Evolutionary conservation across 2,329 filamentous ascomycete species (phyloP), one percentile per base, ranked within the genome.

Genomic region (Periconia sp.): DNA sequence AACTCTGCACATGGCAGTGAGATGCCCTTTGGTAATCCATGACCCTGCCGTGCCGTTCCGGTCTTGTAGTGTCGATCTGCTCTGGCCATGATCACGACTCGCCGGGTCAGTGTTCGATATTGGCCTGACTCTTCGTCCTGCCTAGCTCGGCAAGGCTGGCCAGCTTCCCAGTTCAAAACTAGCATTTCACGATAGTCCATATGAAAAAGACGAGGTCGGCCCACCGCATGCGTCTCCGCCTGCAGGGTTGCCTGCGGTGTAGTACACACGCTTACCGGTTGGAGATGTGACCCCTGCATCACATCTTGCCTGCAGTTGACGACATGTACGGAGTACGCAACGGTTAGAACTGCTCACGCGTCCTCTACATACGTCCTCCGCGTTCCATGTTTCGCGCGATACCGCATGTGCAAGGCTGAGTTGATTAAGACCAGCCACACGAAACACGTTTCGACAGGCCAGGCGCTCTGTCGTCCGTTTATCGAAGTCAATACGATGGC

Each of bases 211-310:
- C 36, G 32, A 35, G 25, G 30, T 32, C 13, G 6, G 11, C 11
- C 28, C 17, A 32, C 30, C 11, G 30, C 32, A 18, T 40, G 22
- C 23, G 33, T 38, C 12, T 21, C 17, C 19, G 26, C 16, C 37
- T 38, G 43, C 37, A 38, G 22, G n/a, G n/a, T n/a, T 33, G 38
- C 32, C 10, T 21, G 23, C 25, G 24, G 16, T 19, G 35, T 36
- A n/a, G 13, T 19, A 22, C 40, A 44, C 36, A 35, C 21, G 26
- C 43, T 33, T 41, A 22, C 40, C 40, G 8, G 33, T 40, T 34
- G 21, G 4, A 36, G 36, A 23, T 19, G 23, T 43, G 48, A 48
- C 44, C 39, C 32, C 22, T 48, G 48, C 45, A n/a, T n/a, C n/a
- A n/a, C n/a, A n/a, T n/a, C n/a, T n/a, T n/a, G n/a, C n/a, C n/a